Conservation (phyloP, 768 basidiomycete genomes). For the Daedaleopsis nitida region DNA sequence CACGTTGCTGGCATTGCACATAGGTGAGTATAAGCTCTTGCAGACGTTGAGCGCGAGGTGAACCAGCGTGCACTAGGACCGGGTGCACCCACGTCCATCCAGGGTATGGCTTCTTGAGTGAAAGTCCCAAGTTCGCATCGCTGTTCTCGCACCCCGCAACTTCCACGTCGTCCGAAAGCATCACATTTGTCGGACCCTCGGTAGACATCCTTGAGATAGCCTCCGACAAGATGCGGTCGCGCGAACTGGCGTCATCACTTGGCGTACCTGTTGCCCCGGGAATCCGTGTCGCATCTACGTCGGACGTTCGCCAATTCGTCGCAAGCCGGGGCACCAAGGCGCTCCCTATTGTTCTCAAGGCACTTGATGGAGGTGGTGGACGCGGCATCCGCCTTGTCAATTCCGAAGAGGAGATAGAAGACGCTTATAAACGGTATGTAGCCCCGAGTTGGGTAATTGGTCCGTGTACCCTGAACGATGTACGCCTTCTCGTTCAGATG, state of each 20-base stretch:
- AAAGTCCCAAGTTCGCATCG: slow-evolving; percentile 31
- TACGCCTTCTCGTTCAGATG: neutral
- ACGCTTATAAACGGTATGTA: slow-evolving; percentile 11
- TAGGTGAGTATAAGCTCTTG: slow-evolving; percentile 6
- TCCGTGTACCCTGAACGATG: slow-evolving; percentile 15
- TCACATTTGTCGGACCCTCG: slow-evolving; percentile 32
- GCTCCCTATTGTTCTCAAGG: slow-evolving; percentile 38
- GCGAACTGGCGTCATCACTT: slow-evolving; percentile 29
- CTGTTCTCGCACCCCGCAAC: slow-evolving; percentile 18
- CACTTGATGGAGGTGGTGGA: slow-evolving; percentile 38
- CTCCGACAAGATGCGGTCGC: slow-evolving; percentile 28
- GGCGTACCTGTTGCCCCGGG: slow-evolving; percentile 37
- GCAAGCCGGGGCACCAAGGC: slow-evolving; percentile 24
- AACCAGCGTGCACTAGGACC: neutral
- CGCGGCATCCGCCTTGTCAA: slow-evolving; percentile 30
- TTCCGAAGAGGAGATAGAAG: neutral
- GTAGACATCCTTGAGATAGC: slow-evolving; percentile 25
- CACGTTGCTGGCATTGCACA: slow-evolving; percentile 25
- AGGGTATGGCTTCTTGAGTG: slow-evolving; percentile 31
- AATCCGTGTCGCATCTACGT: slow-evolving; percentile 21
- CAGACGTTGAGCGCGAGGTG: neutral
- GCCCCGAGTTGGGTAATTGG: neutral
- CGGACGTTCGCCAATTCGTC: slow-evolving; percentile 27
- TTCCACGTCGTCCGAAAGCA: neutral
- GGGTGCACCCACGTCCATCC: slow-evolving; percentile 35